Evolutionary conservation across 495 filamentous ascomycete genomes (phyloP).

Genomic region (Xanthoparmelia taractica): DNA sequence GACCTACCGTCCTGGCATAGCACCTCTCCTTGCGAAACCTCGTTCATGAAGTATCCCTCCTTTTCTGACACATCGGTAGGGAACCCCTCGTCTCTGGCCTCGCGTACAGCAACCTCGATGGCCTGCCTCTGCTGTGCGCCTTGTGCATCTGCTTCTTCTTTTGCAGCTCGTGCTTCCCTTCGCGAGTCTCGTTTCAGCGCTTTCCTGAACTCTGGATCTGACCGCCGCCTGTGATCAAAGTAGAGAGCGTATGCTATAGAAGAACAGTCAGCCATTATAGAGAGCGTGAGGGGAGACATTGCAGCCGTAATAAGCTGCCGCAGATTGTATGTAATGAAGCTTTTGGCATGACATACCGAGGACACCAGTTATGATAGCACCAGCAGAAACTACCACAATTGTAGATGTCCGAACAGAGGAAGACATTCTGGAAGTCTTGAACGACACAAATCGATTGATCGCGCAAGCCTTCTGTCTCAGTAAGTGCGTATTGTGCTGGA

Average conservation of each 20-base stretch:
- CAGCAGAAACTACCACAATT: conserved; percentile 63
- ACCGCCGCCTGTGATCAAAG: conserved; percentile 89
- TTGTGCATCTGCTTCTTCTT: conserved; percentile 65
- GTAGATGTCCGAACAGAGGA: conserved; percentile 52
- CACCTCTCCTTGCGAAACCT: conserved; percentile 78
- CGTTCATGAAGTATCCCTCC: conserved; percentile 88
- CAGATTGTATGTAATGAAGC: not conserved
- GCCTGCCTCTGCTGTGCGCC: conserved; percentile 59
- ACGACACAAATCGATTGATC: not conserved
- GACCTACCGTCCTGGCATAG: conserved; percentile 61
- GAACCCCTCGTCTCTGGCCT: conserved; percentile 83
- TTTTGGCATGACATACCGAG: conserved; percentile 53
- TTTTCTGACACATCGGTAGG: conserved; percentile 85
- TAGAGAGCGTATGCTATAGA: conserved; percentile 70
- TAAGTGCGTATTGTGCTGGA: too few species aligned
- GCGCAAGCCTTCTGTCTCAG: too few species aligned
- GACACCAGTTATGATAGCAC: conserved; percentile 65
- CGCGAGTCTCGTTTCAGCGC: conserved; percentile 75
- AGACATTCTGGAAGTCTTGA: conserved; percentile 10
- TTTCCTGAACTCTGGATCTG: conserved; percentile 79
- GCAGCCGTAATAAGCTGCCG: not conserved
- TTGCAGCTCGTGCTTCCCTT: conserved; percentile 62
- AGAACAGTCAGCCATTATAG: not conserved
- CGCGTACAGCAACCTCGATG: conserved; percentile 63
- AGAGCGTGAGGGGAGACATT: not conserved